These are phyloP conservation scores for Naganishia vishniacii DNA, from an alignment of 768 basidiomycete genomes.

Conservation along the genomic window DNA sequence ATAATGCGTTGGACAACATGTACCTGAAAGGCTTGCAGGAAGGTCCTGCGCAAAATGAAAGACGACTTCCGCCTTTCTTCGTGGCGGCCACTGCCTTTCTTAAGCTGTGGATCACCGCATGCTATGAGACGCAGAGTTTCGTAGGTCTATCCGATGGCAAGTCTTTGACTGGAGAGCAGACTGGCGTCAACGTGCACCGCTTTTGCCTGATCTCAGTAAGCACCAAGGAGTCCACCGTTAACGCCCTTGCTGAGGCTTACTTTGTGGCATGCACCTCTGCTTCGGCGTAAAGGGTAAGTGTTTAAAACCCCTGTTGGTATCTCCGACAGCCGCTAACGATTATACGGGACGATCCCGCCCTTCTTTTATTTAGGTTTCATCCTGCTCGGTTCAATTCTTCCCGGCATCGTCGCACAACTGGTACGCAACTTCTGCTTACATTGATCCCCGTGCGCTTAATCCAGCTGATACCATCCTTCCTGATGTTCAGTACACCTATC, in stretches of 20 bases:
- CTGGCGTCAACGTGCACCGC: neutral
- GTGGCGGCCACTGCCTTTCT: neutral
- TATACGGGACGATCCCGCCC: no score
- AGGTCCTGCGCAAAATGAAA: neutral
- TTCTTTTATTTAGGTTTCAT: slow-evolving; percentile 11
- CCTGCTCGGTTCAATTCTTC: slow-evolving; percentile 4
- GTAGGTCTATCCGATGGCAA: slow-evolving; percentile 3
- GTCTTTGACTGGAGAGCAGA: neutral
- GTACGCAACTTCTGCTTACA: neutral
- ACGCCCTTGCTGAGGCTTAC: no score
- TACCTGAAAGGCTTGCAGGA: neutral
- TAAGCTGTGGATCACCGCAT: slow-evolving; percentile 1
- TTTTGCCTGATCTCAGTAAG: slow-evolving; percentile 12
- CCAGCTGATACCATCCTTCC: no score
- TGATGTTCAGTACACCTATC: no score
- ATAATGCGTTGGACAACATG: neutral
- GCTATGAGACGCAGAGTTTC: slow-evolving; percentile 12
- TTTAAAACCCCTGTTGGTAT: no score
- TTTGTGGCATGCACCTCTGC: neutral
- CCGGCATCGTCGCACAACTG: slow-evolving; percentile 8
- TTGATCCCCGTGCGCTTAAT: no score
- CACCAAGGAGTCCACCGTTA: neutral
- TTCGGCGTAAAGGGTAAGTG: no score
- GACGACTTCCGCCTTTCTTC: neutral
- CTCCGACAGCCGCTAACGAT: no score